Percentiles rank a stretch among this genome's conserved stretches.
phyloP scores from a whole-genome alignment of 2,329 filamentous ascomycete genomes.

The Aspergillus bombycis region DNA sequence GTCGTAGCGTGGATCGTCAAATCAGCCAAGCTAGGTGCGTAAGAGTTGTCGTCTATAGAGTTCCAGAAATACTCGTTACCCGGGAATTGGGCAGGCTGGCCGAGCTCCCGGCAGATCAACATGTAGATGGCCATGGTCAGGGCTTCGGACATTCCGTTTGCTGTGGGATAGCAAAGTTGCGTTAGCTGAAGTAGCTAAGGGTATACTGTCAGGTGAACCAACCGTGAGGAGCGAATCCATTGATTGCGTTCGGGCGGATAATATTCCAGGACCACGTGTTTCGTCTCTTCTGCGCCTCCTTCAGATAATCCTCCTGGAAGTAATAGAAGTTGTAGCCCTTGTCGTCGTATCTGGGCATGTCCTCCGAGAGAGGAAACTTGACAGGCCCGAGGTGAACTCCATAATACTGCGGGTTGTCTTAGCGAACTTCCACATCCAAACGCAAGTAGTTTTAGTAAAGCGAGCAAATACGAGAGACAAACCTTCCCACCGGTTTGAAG shows the following conservation, averaged over 20 bases:
- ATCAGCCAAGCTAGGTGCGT: conserved; percentile 31
- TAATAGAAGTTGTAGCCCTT: conserved; percentile 28
- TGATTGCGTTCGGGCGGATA: conserved; percentile 34
- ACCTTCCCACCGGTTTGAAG: conserved; percentile 39
- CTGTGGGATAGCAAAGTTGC: background rate
- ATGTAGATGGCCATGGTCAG: conserved; percentile 33
- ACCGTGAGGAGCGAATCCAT: conserved; percentile 33
- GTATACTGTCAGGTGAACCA: background rate
- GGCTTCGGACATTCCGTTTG: conserved; percentile 34
- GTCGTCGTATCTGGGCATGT: conserved; percentile 23
- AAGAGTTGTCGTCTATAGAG: conserved; percentile 32
- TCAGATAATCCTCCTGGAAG: conserved; percentile 27
- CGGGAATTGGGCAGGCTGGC: conserved; percentile 25
- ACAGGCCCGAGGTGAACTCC: conserved; percentile 32
- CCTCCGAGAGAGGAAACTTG: conserved; percentile 26
- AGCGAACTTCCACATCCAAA: background rate
- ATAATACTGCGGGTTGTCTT: conserved; percentile 26
- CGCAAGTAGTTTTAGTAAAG: fast-evolving
- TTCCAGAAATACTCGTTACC: conserved; percentile 34
- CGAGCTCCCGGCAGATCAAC: conserved; percentile 29
- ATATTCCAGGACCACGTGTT: conserved; percentile 32
- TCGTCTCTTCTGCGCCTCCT: conserved; percentile 17
- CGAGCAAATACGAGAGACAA: background rate
- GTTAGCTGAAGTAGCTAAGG: background rate
- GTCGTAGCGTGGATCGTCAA: conserved; percentile 30